Percentiles rank a stretch among this genome's conserved stretches.
phyloP scores from a whole-genome alignment of 805 yeast genomes.

The Brettanomyces nanus region DNA sequence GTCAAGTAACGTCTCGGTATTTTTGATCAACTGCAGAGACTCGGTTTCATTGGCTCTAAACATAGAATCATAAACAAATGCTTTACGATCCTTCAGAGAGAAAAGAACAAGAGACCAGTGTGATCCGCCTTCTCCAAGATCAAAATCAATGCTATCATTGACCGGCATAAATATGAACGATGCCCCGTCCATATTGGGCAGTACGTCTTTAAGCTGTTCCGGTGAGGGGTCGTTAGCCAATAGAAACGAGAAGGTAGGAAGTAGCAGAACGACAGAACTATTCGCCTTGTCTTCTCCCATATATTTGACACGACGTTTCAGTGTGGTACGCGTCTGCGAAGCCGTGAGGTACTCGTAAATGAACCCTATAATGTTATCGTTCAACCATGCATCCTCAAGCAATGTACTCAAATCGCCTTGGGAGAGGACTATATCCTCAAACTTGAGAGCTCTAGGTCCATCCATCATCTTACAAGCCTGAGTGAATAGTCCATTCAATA shows the following conservation, averaged over 20 bases:
- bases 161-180: conserved; percentile 58
- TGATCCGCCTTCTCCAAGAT: conserved; percentile 54
- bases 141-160: conserved; percentile 56
- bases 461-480: conserved; percentile 4
- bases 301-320: conserved; percentile 20
- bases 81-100: conserved; percentile 36
- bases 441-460: conserved; percentile 28
- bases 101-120: conserved; percentile 69
- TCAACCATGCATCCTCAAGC: conserved; percentile 63
- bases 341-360: conserved; percentile 49
- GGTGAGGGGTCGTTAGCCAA: conserved; percentile 44
- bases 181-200: conserved; percentile 37
- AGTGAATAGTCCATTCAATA: conserved; percentile 11
- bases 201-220: conserved; percentile 30
- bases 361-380: conserved; percentile 60
- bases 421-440: conserved; percentile 50
- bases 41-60: conserved; percentile 32
- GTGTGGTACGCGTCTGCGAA: conserved; percentile 19
- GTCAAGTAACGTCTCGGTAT: conserved; percentile 24
- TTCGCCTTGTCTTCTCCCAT: conserved; percentile 16
- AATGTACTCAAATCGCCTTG: conserved; percentile 51
- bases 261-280: conserved; percentile 31
- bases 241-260: conserved; percentile 61
- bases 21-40: conserved; percentile 24
- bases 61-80: conserved; percentile 57